A percentile compares a stretch with the other conserved stretches of the same genome.
phyloP scores from a whole-genome alignment of 1,284 basidiomycete species.

The Leccinum proliferum region DNA sequence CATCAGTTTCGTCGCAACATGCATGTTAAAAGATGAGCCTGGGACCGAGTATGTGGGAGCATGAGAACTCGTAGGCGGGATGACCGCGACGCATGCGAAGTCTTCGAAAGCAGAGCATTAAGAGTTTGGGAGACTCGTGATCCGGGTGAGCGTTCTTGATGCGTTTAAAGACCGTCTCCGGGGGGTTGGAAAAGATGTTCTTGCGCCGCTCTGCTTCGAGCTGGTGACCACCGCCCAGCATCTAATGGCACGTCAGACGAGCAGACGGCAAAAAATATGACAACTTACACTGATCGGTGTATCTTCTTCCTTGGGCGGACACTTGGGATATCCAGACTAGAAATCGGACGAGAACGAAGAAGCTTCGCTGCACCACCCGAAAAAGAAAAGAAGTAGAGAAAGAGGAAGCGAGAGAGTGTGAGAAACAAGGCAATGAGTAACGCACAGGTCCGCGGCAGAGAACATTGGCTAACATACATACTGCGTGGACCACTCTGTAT shows the following conservation, averaged over 20 bases:
- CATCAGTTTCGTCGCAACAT: slow-evolving; percentile 26
- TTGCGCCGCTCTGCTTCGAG: slow-evolving; percentile 51
- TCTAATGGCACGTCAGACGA: slow-evolving; percentile 36
- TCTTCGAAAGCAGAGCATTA: slow-evolving; percentile 46
- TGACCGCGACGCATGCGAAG: slow-evolving; percentile 44
- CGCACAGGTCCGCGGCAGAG: no score
- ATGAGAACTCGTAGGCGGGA: slow-evolving; percentile 26
- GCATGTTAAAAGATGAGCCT: slow-evolving; percentile 9
- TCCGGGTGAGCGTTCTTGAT: slow-evolving; percentile 25
- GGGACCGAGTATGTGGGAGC: not conserved
- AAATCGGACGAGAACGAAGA: slow-evolving; percentile 59
- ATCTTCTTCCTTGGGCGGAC: slow-evolving; percentile 59
- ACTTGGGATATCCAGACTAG: slow-evolving; percentile 51
- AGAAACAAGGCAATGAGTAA: no score
- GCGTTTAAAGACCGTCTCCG: slow-evolving; percentile 25
- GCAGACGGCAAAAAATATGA: slow-evolving; percentile 32
- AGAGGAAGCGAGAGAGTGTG: no score
- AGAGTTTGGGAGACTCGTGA: slow-evolving; percentile 38
- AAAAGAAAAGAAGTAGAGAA: no score
- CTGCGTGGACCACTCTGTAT: no score
- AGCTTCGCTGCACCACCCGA: slow-evolving; percentile 24
- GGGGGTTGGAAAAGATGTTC: slow-evolving; percentile 35
- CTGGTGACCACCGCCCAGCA: slow-evolving; percentile 69
- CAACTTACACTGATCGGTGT: slow-evolving; percentile 69
- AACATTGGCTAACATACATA: no score